Evolutionary conservation across 441 rosid genomes (phyloP), one percentile per base, ranked within the genome.

Genomic region (Melastoma candidum): DNA sequence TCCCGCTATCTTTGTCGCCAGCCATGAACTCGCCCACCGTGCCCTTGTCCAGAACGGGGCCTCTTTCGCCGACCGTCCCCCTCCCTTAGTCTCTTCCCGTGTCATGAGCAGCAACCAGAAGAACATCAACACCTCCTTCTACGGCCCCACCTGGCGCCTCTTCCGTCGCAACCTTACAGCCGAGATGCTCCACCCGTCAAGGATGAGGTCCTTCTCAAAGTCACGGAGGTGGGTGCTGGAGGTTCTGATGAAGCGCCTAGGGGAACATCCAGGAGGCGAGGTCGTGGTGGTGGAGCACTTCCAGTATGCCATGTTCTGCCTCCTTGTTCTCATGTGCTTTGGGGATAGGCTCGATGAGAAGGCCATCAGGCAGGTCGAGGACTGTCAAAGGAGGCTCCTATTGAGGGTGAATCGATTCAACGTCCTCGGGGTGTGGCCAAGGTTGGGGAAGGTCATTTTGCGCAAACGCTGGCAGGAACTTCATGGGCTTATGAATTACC

Each of bases 161-260:
- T 57, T 77, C 5, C 77, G 74, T 49, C 71, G 74, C 5, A 77
- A 77, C 59, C 71, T 75, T 27, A 66, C 73, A 0, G n/a, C 72
- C 0, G 74, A 67, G 27, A 69, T 74, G 22, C 68, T 72, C 53
- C 69, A 72, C 43, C 74, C 80, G 11, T 56, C 69, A 0, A 71
- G 74, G 0, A 45, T 70, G 11, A 63, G 47, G 48, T 51, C 67
- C 0, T 72, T 65, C 57, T 22, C 57, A 1, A 51, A 5, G 7
- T 63, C 69, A 3, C 71, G 71, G 10, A 59, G 53, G 13, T 72
- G 74, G 74, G 77, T 53, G 1, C 49, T 69, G 4, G 46, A 59
- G 1, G 58, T 63, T 46, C 61, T 77, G 4, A 12, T 64, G 12
- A 49, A 64, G 0, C 58, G 68, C 26, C 14, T 76, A 11, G 43